Conservation (phyloP, 2,329 filamentous ascomycete species). For the Cryphonectria carpinicola region DNA sequence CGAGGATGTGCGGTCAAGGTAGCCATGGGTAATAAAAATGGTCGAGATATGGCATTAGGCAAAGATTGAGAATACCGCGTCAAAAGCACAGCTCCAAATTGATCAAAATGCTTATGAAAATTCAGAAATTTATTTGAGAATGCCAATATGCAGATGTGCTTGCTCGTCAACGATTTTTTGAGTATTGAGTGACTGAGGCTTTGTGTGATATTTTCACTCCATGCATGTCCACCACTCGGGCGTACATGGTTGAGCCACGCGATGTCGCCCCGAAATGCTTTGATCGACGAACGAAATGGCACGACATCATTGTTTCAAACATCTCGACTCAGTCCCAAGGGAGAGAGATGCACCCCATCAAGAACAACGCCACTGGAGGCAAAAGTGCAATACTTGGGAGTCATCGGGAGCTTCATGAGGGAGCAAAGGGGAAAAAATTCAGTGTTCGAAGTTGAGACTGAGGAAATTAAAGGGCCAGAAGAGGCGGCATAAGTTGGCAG, state of each 20-base stretch:
- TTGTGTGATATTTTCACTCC: too few species aligned
- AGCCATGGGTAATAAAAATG: background rate
- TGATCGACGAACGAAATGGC: background rate
- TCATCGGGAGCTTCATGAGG: background rate
- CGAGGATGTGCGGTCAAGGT: background rate
- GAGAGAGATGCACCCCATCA: background rate
- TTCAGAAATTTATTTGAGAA: background rate
- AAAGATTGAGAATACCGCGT: background rate
- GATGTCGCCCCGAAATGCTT: too few species aligned
- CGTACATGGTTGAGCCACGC: background rate
- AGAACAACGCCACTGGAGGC: background rate
- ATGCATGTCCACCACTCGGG: background rate
- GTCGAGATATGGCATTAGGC: background rate
- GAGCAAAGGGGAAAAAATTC: background rate
- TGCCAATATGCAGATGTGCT: background rate
- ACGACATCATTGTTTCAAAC: background rate
- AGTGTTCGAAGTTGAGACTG: background rate
- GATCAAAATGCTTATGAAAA: background rate
- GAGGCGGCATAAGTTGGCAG: background rate
- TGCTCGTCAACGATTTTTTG: background rate
- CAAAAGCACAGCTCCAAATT: background rate
- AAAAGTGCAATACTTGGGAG: background rate
- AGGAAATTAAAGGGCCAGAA: background rate
- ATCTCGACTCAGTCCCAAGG: background rate
- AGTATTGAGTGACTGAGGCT: too few species aligned